Evolutionary conservation across 2,329 filamentous ascomycete species (phyloP), one percentile per base, ranked within the genome.

Genomic region (Cladosporium cucumerinum): DNA sequence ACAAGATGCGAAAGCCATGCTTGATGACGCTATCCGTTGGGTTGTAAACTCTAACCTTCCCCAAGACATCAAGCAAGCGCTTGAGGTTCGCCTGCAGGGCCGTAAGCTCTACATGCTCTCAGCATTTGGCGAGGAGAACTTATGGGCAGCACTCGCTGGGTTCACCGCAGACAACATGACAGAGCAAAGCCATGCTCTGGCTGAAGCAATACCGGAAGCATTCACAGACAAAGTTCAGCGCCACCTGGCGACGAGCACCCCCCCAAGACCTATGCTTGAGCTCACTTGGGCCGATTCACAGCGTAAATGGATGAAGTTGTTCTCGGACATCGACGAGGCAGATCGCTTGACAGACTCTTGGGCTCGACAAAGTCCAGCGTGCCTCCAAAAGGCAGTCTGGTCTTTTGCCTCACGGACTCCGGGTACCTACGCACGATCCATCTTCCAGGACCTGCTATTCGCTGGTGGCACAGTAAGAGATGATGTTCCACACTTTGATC

Each of bases 181-280:
- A 25, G 81, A 82, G 30, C 26, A 48, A 26, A 87, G 89, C 0
- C 84, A 89, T 63, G 70, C 78, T 0, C 77, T 94, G 2, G 90
- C 87, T 0, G 87, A 83, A 59, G 77, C 86, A 0, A 87, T 96
- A 0, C 84, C 88, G 0, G 87, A 88, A n/a, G 87, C 93, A 0
- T 98, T 97, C 76, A 97, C 92, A 71, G 86, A 87, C 26, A 96
- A 97, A 74, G 84, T 98, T 43, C 95, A 99, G 74, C 86, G 93
- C n/a, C 90, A 90, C 68, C 82, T 99, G 34, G 93, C 95, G 0
- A 97, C 93, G 70, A 97, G 93, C 0, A 93, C 97, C 72, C 95
- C 95, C 4, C 95, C 95, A 8, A 86, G 94, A 10, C 93, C 94
- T 0, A 94, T 97, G 71, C 91, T 97, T 12, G 84, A 92, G 61